A percentile compares a stretch with the other conserved stretches of the same genome.
These are phyloP conservation scores for Phytophthora podocarpi DNA, from an alignment of 352 stramenopile genomes.

Conservation along the genomic window DNA sequence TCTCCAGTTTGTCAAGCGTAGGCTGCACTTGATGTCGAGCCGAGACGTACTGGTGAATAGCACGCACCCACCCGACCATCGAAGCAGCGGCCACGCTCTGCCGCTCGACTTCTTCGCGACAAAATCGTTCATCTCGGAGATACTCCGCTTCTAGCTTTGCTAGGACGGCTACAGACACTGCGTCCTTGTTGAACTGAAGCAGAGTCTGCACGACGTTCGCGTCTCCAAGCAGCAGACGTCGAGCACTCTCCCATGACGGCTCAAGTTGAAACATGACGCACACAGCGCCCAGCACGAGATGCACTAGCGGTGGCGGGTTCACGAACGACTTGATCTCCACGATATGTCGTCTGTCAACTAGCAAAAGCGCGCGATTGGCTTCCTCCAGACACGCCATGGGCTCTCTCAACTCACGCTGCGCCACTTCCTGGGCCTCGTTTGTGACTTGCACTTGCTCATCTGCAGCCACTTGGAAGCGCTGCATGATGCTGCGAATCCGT, in stretches of 20 bases:
- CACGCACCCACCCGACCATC: constrained; percentile 79
- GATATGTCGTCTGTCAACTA: constrained; percentile 78
- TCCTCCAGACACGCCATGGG: constrained; percentile 72
- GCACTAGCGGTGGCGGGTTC: constrained; percentile 68
- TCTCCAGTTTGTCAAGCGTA: constrained; percentile 70
- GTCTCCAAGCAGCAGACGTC: constrained; percentile 58
- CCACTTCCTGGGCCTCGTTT: constrained; percentile 63
- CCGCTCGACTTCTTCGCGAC: constrained; percentile 72
- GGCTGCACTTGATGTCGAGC: constrained; percentile 57
- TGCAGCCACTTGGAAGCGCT: constrained; percentile 56
- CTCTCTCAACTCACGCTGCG: constrained; percentile 59
- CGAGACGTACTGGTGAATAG: constrained; percentile 68
- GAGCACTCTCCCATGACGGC: constrained; percentile 74
- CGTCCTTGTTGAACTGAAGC: constrained; percentile 80
- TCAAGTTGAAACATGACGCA: constrained; percentile 78
- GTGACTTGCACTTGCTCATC: constrained; percentile 71
- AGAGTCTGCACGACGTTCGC: constrained; percentile 73
- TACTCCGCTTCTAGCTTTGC: constrained; percentile 51
- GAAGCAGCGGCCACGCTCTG: constrained; percentile 78
- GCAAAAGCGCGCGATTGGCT: constrained; percentile 58
- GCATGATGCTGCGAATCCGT: constrained; percentile 59
- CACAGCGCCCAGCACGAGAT: constrained; percentile 72
- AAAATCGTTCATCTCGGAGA: constrained; percentile 59
- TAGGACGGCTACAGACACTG: constrained; percentile 44
- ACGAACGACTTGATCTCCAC: constrained; percentile 88